A percentile compares a stretch with the other conserved stretches of the same genome.
Evolutionary conservation across 2,329 filamentous ascomycete species (phyloP).

Genomic region (Trichophyton mentagrophytes): DNA sequence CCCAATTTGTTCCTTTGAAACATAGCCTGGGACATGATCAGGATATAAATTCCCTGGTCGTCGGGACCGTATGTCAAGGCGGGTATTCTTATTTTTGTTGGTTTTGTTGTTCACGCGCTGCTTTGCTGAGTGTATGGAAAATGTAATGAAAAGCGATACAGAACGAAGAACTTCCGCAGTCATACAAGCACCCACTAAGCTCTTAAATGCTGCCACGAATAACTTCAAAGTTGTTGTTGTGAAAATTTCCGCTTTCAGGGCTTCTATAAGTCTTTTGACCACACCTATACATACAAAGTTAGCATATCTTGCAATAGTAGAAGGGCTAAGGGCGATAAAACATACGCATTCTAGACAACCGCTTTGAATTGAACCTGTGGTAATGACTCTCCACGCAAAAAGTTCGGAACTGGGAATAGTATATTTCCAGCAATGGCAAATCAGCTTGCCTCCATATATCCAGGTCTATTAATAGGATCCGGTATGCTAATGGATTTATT

Average conservation of each 20-base stretch:
- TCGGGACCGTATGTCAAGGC: slow-evolving; percentile 21
- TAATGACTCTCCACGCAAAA: slow-evolving; percentile 87
- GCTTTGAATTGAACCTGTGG: slow-evolving; percentile 79
- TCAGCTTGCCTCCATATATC: slow-evolving; percentile 83
- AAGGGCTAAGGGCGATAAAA: slow-evolving; percentile 8
- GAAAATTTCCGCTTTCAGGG: slow-evolving; percentile 73
- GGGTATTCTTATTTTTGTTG: slow-evolving; percentile 35
- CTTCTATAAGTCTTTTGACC: slow-evolving; percentile 78
- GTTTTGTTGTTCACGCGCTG: slow-evolving; percentile 22
- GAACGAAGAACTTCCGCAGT: slow-evolving; percentile 76
- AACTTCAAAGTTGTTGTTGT: slow-evolving; percentile 57
- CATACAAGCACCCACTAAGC: slow-evolving; percentile 65
- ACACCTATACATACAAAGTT: slow-evolving; percentile 48
- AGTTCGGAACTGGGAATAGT: slow-evolving; percentile 81
- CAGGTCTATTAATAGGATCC: slow-evolving; percentile 79
- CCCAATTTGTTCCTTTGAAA: slow-evolving; percentile 58
- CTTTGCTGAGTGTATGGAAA: slow-evolving; percentile 60
- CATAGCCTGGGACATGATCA: slow-evolving; percentile 19
- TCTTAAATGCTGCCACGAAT: slow-evolving; percentile 67
- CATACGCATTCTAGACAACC: slow-evolving; percentile 81
- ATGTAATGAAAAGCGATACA: slow-evolving; percentile 84
- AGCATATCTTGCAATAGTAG: slow-evolving; percentile 14
- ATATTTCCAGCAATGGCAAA: slow-evolving; percentile 65
- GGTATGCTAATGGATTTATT: slow-evolving; percentile 88
- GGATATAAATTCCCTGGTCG: slow-evolving; percentile 27